Conservation (phyloP, 2,329 filamentous ascomycete species). For the Epichloe bromicola region DNA sequence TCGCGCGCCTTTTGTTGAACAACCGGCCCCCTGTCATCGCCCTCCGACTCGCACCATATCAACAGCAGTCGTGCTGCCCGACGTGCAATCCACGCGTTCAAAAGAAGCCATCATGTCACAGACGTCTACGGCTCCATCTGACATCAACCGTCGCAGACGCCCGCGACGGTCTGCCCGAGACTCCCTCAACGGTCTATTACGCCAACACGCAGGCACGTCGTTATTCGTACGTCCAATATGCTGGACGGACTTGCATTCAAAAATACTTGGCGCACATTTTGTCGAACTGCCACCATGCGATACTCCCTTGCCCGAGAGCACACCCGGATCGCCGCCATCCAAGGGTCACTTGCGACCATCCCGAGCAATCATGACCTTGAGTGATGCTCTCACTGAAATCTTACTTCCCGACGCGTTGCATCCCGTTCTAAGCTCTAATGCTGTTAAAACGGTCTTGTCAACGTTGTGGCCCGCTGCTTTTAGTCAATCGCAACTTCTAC, state of each 20-base stretch:
- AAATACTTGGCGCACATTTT: constrained; percentile 35
- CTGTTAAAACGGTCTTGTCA: constrained; percentile 30
- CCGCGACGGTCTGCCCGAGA: constrained; percentile 26
- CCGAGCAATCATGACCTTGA: constrained; percentile 27
- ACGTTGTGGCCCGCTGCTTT: constrained; percentile 30
- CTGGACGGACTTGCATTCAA: constrained; percentile 41
- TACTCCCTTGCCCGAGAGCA: constrained; percentile 25
- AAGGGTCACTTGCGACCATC: constrained; percentile 26
- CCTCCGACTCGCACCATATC: neutral
- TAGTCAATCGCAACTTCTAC: constrained; percentile 14
- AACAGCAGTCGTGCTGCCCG: constrained; percentile 3
- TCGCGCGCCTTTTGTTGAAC: constrained; percentile 15
- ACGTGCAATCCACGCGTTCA: constrained; percentile 15
- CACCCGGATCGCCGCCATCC: constrained; percentile 22
- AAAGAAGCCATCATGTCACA: neutral
- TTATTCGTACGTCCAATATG: constrained; percentile 40
- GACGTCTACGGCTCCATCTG: neutral
- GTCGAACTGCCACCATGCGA: constrained; percentile 27
- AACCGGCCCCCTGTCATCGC: constrained; percentile 10
- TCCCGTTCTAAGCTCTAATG: constrained; percentile 23
- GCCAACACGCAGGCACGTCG: constrained; percentile 30
- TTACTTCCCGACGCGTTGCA: constrained; percentile 21
- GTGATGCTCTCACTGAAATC: constrained; percentile 30
- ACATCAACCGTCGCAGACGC: neutral
- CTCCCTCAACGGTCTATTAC: constrained; percentile 40